Evolutionary conservation across 2,329 filamentous ascomycete species (phyloP).

Genomic region (Aciculosporium take): DNA sequence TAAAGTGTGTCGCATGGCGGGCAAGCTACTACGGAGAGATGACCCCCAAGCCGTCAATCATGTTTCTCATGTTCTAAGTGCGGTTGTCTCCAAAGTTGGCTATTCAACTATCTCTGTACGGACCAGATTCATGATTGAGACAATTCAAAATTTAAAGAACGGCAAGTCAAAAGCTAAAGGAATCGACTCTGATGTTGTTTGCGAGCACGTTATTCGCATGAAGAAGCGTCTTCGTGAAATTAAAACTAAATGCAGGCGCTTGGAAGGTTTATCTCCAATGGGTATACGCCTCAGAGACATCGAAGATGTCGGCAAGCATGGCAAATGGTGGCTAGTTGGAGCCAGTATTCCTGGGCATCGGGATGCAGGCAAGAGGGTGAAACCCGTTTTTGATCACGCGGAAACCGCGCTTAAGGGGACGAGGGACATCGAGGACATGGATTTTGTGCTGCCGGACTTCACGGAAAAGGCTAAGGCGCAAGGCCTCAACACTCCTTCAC

Average conservation of each 20-base stretch:
- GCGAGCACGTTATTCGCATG: conserved; percentile 77
- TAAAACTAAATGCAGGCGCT: conserved; percentile 39
- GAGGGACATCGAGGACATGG: conserved; percentile 33
- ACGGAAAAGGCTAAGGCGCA: conserved; percentile 60
- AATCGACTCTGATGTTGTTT: conserved; percentile 55
- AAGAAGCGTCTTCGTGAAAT: conserved; percentile 74
- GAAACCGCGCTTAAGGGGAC: conserved; percentile 11
- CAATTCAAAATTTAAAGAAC: conserved; percentile 87
- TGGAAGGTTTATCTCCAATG: conserved; percentile 68
- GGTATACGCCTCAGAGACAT: conserved; percentile 73
- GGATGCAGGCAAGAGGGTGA: conserved; percentile 5
- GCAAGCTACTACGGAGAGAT: conserved; percentile 72
- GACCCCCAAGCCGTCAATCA: conserved; percentile 81
- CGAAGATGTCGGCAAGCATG: conserved; percentile 66
- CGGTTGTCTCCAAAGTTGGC: conserved; percentile 52
- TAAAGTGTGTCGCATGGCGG: conserved; percentile 68
- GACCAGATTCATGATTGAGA: conserved; percentile 96
- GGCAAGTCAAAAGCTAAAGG: conserved; percentile 71
- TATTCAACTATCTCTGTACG: conserved; percentile 64
- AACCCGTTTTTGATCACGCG: conserved; percentile 9
- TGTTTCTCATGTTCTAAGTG: conserved; percentile 67
- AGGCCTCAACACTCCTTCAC: conserved; percentile 74
- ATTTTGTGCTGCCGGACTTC: conserved; percentile 49
- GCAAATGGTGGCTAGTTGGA: conserved; percentile 97
- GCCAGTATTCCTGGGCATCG: conserved; percentile 59